Conservation (phyloP, 805 yeast genomes). For the Candida piceae region DNA sequence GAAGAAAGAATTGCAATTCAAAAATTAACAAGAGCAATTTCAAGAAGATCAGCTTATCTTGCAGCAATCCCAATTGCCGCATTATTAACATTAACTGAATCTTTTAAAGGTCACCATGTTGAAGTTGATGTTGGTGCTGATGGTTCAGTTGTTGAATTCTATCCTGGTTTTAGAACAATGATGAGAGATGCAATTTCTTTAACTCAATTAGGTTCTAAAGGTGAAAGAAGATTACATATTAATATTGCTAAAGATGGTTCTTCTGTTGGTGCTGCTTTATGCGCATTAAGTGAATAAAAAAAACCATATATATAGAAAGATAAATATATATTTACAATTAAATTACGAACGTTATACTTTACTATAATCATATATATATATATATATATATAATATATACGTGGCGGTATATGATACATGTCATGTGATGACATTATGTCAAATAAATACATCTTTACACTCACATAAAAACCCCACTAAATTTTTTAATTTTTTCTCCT, state of each 20-base stretch:
- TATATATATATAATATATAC: no score
- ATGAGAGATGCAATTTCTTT: slow-evolving; percentile 72
- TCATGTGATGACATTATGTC: no score
- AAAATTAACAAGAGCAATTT: slow-evolving; percentile 67
- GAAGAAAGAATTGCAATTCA: slow-evolving; percentile 76
- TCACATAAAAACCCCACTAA: no score
- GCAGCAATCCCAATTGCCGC: slow-evolving; percentile 91
- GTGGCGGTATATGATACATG: no score
- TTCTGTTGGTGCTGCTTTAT: slow-evolving; percentile 95
- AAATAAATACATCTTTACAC: no score
- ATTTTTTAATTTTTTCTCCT: no score
- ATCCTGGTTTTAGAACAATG: slow-evolving; percentile 82
- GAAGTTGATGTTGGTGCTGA: slow-evolving; percentile 93
- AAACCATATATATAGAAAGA: no score
- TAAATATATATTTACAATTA: no score
- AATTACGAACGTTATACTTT: no score
- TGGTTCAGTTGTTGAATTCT: slow-evolving; percentile 89
- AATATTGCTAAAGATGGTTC: slow-evolving; percentile 92
- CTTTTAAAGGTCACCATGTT: slow-evolving; percentile 56
- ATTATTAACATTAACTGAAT: slow-evolving; percentile 58
- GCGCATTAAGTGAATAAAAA: slow-evolving; percentile 47
- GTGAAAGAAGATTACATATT: slow-evolving; percentile 68
- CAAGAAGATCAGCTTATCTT: slow-evolving; percentile 84
- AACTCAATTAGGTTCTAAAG: slow-evolving; percentile 68
- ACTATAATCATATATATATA: no score